Conservation (phyloP, 495 filamentous ascomycete species). For the Podospora sp. region DNA sequence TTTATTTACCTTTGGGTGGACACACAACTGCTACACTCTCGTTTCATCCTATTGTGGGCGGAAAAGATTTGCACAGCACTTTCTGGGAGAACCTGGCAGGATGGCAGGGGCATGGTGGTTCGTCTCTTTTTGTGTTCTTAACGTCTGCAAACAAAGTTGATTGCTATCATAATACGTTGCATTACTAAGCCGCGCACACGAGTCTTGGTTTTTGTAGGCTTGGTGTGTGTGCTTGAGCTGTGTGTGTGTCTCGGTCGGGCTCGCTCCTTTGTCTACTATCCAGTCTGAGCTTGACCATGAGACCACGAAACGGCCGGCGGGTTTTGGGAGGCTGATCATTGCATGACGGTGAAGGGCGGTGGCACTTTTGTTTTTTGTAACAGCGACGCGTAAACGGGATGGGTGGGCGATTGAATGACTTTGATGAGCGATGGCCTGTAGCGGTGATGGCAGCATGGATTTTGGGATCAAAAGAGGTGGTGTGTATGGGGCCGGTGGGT, state of each 20-base stretch:
- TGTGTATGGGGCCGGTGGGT: too few relatives aligned
- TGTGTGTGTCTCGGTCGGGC: neutral
- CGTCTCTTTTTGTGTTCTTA: constrained; percentile 10
- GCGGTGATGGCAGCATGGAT: neutral
- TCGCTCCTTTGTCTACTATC: neutral
- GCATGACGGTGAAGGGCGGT: neutral
- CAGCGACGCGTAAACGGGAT: neutral
- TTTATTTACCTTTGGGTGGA: constrained; percentile 8
- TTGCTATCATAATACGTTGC: constrained; percentile 13
- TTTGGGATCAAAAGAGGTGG: too few relatives aligned
- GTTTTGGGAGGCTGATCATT: neutral
- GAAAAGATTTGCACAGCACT: constrained; percentile 16
- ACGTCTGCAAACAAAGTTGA: constrained; percentile 15
- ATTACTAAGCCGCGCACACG: neutral
- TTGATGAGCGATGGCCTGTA: neutral
- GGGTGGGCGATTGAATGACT: neutral
- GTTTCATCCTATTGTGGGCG: constrained; percentile 14
- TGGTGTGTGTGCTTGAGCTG: neutral
- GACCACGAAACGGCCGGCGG: neutral
- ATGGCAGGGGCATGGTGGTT: constrained; percentile 2
- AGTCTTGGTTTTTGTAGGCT: neutral
- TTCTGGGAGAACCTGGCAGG: neutral
- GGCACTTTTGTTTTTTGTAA: neutral
- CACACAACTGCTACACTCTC: constrained; percentile 8
- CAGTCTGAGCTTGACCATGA: neutral